Evolutionary conservation across 2,329 filamentous ascomycete species (phyloP).

Genomic region (Neophaeococcomyces mojaviensis): DNA sequence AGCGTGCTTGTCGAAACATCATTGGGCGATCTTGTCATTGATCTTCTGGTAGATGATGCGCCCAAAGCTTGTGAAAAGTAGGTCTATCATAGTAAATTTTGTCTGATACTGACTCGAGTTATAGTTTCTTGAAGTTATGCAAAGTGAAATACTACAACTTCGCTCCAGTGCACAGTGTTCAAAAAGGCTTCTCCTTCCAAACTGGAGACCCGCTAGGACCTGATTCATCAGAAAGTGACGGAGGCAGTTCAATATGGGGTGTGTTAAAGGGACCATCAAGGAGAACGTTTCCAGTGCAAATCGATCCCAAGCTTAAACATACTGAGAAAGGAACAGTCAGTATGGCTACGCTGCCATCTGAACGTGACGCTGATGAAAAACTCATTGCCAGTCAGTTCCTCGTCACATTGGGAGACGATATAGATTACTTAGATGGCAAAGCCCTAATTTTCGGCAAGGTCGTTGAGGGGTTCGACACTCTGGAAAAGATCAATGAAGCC

Average conservation of each 20-base stretch:
- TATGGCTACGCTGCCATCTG: constrained; percentile 83
- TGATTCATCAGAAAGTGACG: constrained; percentile 75
- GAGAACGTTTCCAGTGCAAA: constrained; percentile 73
- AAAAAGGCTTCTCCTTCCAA: constrained; percentile 94
- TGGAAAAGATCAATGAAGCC: constrained; percentile 87
- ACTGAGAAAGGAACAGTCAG: constrained; percentile 84
- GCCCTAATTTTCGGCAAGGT: constrained; percentile 94
- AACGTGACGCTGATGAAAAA: constrained; percentile 69
- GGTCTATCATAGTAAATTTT: constrained; percentile 34
- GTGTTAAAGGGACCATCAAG: constrained; percentile 61
- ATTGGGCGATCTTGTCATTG: constrained; percentile 87
- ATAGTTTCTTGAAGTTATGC: constrained; percentile 93
- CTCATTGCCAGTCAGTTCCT: constrained; percentile 89
- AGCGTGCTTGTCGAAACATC: constrained; percentile 91
- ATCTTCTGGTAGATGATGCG: constrained; percentile 79
- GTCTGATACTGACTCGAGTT: constrained; percentile 18
- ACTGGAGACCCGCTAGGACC: constrained; percentile 91
- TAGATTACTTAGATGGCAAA: constrained; percentile 85
- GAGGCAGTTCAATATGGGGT: constrained; percentile 90
- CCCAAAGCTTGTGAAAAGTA: constrained; percentile 94
- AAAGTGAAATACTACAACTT: constrained; percentile 99
- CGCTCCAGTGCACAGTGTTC: constrained; percentile 80
- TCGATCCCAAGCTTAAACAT: constrained; percentile 83
- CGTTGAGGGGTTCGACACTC: constrained; percentile 86
- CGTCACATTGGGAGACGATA: constrained; percentile 79